phyloP scores from a whole-genome alignment of 2,329 filamentous ascomycete species.

The Aspergillus neotritici region DNA sequence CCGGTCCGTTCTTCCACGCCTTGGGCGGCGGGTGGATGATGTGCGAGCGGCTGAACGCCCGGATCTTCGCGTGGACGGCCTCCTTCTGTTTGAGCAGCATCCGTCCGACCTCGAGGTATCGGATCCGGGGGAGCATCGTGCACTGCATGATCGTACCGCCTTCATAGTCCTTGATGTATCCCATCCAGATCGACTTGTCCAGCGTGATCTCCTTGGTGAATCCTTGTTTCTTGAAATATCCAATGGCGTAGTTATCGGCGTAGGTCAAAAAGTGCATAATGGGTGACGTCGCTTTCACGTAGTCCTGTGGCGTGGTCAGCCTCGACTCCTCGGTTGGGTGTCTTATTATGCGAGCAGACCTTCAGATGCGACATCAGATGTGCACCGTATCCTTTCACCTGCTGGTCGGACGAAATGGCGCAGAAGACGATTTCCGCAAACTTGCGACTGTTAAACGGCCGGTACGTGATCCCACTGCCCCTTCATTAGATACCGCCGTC shows the following conservation, averaged over 20 bases:
- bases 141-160: slow-evolving; percentile 99
- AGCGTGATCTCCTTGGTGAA: slow-evolving; percentile 98
- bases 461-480: slow-evolving; percentile 83
- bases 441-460: slow-evolving; percentile 82
- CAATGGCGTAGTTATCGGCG: slow-evolving; percentile 97
- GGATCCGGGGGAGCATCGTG: slow-evolving; percentile 88
- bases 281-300: slow-evolving; percentile 91
- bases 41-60: slow-evolving; percentile 82
- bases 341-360: slow-evolving; percentile 33
- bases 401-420: slow-evolving; percentile 93
- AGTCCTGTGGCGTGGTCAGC: slow-evolving; percentile 51
- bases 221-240: slow-evolving; percentile 98
- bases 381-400: slow-evolving; percentile 96
- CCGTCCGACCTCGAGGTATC: slow-evolving; percentile 85
- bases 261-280: slow-evolving; percentile 99
- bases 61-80: slow-evolving; percentile 88
- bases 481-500: slow-evolving; percentile 12
- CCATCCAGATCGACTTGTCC: slow-evolving; percentile 90
- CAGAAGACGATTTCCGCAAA: slow-evolving; percentile 99
- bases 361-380: slow-evolving; percentile 98
- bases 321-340: neutral
- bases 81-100: slow-evolving; percentile 98
- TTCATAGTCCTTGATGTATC: slow-evolving; percentile 99
- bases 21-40: slow-evolving; percentile 78
- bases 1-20: slow-evolving; percentile 72